These are phyloP conservation scores for Xylaria multiplex DNA, from an alignment of 2,329 filamentous ascomycete genomes.

Conservation along the genomic window DNA sequence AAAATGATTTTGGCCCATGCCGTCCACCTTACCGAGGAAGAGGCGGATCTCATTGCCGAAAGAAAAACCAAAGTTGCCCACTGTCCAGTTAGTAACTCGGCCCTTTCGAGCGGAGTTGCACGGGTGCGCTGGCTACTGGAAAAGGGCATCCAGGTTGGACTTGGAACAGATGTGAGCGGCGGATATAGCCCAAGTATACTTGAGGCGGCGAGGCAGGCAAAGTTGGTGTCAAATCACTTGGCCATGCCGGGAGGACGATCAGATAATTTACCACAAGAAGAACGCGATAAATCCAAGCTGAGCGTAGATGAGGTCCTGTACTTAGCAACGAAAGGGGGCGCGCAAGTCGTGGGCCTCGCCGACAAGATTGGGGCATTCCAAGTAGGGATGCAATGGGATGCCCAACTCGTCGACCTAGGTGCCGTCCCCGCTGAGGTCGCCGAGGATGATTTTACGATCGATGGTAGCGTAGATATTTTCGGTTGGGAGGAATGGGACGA, in stretches of 20 bases:
- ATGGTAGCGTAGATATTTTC: slow-evolving; percentile 84
- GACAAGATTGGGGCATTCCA: slow-evolving; percentile 82
- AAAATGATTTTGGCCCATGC: slow-evolving; percentile 88
- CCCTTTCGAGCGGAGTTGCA: slow-evolving; percentile 81
- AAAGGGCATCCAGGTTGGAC: slow-evolving; percentile 78
- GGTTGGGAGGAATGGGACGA: slow-evolving; percentile 92
- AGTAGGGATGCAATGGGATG: slow-evolving; percentile 89
- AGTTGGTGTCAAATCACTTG: slow-evolving; percentile 78
- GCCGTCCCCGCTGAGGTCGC: slow-evolving; percentile 56
- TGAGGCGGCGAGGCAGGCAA: slow-evolving; percentile 81
- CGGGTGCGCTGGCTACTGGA: slow-evolving; percentile 79
- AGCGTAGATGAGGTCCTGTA: slow-evolving; percentile 88
- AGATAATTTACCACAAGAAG: slow-evolving; percentile 12
- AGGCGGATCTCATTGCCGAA: slow-evolving; percentile 70
- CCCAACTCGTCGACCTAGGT: slow-evolving; percentile 78
- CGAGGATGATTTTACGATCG: slow-evolving; percentile 49
- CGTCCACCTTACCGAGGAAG: slow-evolving; percentile 75
- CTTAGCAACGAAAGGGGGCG: slow-evolving; percentile 88
- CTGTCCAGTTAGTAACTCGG: slow-evolving; percentile 87
- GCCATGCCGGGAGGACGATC: slow-evolving; percentile 60
- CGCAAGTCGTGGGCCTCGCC: slow-evolving; percentile 78
- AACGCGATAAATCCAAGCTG: slow-evolving; percentile 68
- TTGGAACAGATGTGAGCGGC: slow-evolving; percentile 92
- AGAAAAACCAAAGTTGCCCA: slow-evolving; percentile 77
- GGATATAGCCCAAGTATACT: slow-evolving; percentile 78